Evolutionary conservation across 306 rosid genomes (phyloP), one percentile per base, ranked within the genome.

Genomic region (Cicer bijugum): DNA sequence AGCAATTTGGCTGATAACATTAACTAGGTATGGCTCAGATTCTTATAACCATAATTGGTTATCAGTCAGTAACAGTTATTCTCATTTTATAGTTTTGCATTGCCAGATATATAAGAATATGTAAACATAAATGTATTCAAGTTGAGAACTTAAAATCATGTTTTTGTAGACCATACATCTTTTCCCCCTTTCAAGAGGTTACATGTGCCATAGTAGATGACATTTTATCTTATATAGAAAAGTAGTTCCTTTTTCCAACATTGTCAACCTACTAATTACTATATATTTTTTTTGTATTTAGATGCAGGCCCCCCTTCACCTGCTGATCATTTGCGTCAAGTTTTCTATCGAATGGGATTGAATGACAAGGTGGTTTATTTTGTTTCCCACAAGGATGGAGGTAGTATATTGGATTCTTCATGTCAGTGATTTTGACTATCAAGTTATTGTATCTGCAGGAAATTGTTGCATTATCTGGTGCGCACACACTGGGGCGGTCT

Each of bases 231-330:
- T 63, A 8, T 66, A 3, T 70, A 52, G 12, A 47, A 46, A 38
- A 47, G 7, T 47, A 56, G 38, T 8, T 67, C 37, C 70, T 55
- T 57, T 44, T 67, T 28, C 70, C 20, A n/a, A 51, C 67, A 19
- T 42, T 66, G 20, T 14, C 16, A 19, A 28, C 38, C 69, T 16
- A 80, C 71, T 43, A 52, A 83, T 63, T 8, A 9, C 10, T 59
- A 77, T 23, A 59, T 55, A 7, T 77, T 55, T n/a, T 80, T n/a
- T 15, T 6, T 83, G 67, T 79, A 61, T 71, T 77, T 78, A 95
- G 99, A 40, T 86, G 99, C 97, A 15, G 97, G 93, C 0, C 97
- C 99, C 33, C 83, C 97, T 77, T 90, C 99, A n/a, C 97, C 99
- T 67, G 93, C 97, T 79, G 90, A 85, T 70, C 99, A 95, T 87